Base-by-base conservation (phyloP, 2,329 filamentous ascomycete genomes). In the Aureobasidium namibiae region DNA sequence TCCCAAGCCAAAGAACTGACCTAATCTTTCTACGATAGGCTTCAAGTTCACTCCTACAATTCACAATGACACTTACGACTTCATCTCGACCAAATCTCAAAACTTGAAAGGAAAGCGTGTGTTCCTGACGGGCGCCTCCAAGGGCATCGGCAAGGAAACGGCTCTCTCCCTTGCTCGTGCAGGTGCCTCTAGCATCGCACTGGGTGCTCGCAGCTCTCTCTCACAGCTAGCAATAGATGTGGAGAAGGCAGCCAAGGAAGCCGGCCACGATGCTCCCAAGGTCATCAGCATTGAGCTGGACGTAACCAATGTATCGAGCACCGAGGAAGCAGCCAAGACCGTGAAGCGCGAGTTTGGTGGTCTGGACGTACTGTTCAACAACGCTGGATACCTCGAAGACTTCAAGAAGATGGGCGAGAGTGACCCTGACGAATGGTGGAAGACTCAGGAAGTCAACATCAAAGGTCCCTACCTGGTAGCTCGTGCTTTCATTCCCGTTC, bases 161-260 rank as follows among this genome's bases (percentile, higher is more conserved):
- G 82, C 81, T 1, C 65, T 80, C n/a, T 77, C 80, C 10, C 86
- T 78, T 64, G 82, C 82, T 21, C 72, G 72, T 63, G 81, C 82
- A 4, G 79, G 79, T 4, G 78, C 77, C 31, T 74, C 76, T 0
- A 67, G 70, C 29, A 81, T 87, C 59, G 78, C 77, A 16, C 71
- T 86, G 21, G 76, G 72, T 7, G 82, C 81, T 0, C 78, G 83
- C 23, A 80, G 77, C 2, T 65, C 70, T n/a, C 70, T 81, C 5
- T 65, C 70, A 5, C 68, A 71, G 0, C 66, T 78, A 0, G 68
- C 67, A 18, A 39, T 60, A 10, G 69, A 72, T 0, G 66, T 82
- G 14, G 64, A 65, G 5, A 61, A 65, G 1, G 74, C 78, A 2
- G 68, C 70, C 10, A 63, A 68, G 10, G 74, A 72, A 2, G 72